Evolutionary conservation across 106 monocot genomes (phyloP), one percentile per base, ranked within the genome.

Genomic region (Dendrobium huoshanense): DNA sequence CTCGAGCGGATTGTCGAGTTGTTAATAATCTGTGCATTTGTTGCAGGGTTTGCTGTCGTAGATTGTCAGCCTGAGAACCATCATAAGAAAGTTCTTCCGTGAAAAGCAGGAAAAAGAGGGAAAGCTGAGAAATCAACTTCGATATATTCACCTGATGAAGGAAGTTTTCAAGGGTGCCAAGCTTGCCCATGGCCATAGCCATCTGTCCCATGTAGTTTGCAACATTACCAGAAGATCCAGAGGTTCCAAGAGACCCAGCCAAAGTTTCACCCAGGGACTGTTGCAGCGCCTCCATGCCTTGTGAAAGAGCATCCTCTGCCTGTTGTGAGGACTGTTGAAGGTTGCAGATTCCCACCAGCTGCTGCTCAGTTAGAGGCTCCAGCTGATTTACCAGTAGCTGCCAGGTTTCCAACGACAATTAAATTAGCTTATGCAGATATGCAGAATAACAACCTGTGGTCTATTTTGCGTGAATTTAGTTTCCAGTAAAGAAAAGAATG

Each of bases 101-200:
- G 11, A 51, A 51, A 51, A 65, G 22, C 5, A 2, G 2, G 4
- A 15, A 37, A 70, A 27, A 8, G 33, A 70, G 1, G 70, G n/a
- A 3, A 13, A 16, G 24, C 64, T 65, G 64, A 65, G 64, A 6
- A 22, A 25, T 1, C 64, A 65, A 65, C 64, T 22, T 22, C 64
- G 22, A 27, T 27, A 31, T 15, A 15, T 27, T 72, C 77, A 96
- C 96, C 96, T 96, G 91, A 42, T 90, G 88, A 55, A 94, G 88
- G 83, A 96, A 96, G 73, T 83, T 96, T 61, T 96, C 96, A 20
- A 96, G 88, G 37, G 93, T 94, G 16, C 96, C 96, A 37, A 96
- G 87, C 86, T 96, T 94, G 16, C 96, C 96, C 96, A 96, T 96
- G 40, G 96, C 96, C 96, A 96, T 92, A 77, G 96, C 96, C 96